Conservation (phyloP, 768 basidiomycete species). For the Calocybe gangraenosa region DNA sequence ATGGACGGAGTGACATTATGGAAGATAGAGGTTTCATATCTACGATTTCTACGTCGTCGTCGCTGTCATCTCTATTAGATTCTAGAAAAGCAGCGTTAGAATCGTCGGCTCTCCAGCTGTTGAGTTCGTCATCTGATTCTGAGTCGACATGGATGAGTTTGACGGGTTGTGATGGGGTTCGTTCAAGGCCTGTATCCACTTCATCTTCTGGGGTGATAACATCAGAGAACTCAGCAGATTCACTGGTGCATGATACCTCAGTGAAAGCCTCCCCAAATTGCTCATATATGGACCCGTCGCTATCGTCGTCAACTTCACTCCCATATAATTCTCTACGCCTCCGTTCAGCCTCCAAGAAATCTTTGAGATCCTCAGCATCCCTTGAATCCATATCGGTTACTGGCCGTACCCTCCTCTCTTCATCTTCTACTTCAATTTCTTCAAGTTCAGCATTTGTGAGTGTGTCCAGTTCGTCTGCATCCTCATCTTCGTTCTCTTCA, state of each 20-base stretch:
- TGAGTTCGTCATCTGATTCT: constrained; percentile 30
- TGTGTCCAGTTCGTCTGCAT: constrained; percentile 56
- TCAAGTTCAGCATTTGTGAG: constrained; percentile 32
- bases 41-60: constrained; percentile 32
- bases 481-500: constrained; percentile 49
- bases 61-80: constrained; percentile 14
- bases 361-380: constrained; percentile 59
- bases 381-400: constrained; percentile 37
- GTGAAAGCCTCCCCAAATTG: constrained; percentile 14
- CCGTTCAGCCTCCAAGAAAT: constrained; percentile 65
- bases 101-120: constrained; percentile 37
- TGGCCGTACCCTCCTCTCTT: constrained; percentile 34
- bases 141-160: constrained; percentile 13
- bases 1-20: constrained; percentile 1
- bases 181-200: neutral
- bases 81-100: constrained; percentile 32
- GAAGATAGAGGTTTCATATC: constrained; percentile 3
- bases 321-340: constrained; percentile 45
- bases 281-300: constrained; percentile 20
- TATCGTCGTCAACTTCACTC: constrained; percentile 40
- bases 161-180: neutral
- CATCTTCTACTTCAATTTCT: constrained; percentile 24
- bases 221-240: neutral
- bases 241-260: constrained; percentile 4
- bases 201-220: constrained; percentile 2